Conservation (phyloP, 768 basidiomycete genomes). For the Sarcodon aspratus region DNA sequence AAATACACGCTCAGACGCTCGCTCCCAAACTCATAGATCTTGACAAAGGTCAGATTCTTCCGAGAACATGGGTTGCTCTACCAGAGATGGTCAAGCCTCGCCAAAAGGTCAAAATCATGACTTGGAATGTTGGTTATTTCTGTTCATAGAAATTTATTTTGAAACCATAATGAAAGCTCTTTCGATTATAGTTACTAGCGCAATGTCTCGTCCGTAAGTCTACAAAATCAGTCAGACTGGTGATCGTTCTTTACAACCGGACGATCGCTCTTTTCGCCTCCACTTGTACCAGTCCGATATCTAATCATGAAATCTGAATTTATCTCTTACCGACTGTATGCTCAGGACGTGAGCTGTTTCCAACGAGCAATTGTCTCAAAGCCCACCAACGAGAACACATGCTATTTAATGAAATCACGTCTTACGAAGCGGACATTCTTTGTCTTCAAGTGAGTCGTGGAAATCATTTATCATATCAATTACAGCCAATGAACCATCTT, state of each 20-base stretch:
- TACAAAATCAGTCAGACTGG: not conserved
- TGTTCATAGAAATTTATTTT: constrained; percentile 1
- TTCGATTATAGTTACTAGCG: constrained; percentile 48
- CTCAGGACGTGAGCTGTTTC: constrained; percentile 71
- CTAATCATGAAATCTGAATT: not conserved
- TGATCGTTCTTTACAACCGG: not conserved
- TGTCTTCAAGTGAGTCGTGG: constrained; percentile 64
- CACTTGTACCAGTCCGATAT: not conserved
- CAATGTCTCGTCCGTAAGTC: constrained; percentile 71
- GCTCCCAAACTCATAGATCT: constrained; percentile 6
- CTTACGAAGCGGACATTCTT: constrained; percentile 65
- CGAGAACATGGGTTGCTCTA: constrained; percentile 26
- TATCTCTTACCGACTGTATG: not conserved
- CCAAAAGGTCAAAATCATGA: constrained; percentile 30
- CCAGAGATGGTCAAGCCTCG: constrained; percentile 1
- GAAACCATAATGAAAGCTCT: not conserved
- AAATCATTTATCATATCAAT: not conserved
- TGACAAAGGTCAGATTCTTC: constrained; percentile 15
- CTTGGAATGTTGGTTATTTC: constrained; percentile 66
- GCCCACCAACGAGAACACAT: constrained; percentile 62
- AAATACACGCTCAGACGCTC: constrained; percentile 16
- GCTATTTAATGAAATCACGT: constrained; percentile 65
- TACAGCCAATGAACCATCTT: not conserved
- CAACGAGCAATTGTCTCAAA: constrained; percentile 77
- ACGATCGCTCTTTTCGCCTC: no score